phyloP scores from a whole-genome alignment of 2,329 filamentous ascomycete species.

The Aotearoamyces nothofagi region DNA sequence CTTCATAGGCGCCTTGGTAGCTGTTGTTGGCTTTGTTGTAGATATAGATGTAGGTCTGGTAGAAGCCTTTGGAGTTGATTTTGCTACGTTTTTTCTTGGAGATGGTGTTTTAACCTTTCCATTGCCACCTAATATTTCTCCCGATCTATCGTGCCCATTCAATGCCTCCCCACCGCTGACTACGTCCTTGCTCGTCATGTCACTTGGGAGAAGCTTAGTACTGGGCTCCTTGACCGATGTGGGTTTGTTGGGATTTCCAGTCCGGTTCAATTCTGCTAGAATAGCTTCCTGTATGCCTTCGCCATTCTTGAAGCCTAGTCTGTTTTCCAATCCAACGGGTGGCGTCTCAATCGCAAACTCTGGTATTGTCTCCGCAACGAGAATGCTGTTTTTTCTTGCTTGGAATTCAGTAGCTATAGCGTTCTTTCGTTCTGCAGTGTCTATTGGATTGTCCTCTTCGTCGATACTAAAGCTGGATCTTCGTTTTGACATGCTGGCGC shows the following conservation, averaged over 20 bases:
- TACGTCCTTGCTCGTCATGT: conserved; percentile 1
- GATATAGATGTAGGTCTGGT: conserved; percentile 12
- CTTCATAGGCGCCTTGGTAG: conserved; percentile 14
- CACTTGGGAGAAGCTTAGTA: conserved; percentile 2
- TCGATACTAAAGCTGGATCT: conserved; percentile 16
- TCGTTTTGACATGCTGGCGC: conserved; percentile 14
- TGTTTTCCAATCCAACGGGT: conserved; percentile 6
- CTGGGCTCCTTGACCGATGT: conserved; percentile 8
- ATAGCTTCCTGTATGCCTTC: conserved; percentile 7
- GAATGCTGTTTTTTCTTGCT: conserved; percentile 12
- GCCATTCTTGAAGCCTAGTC: conserved; percentile 6
- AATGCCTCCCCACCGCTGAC: conserved; percentile 4
- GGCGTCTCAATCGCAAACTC: conserved; percentile 15
- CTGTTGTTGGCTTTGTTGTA: conserved; percentile 9
- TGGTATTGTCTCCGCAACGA: conserved; percentile 14
- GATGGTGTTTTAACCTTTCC: background rate
- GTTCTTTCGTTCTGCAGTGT: conserved; percentile 12
- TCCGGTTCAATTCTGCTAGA: conserved; percentile 5
- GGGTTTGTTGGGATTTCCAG: conserved; percentile 3
- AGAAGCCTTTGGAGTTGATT: conserved; percentile 7
- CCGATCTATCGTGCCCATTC: conserved; percentile 6
- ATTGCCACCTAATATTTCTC: conserved; percentile 1
- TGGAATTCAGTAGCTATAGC: conserved; percentile 12
- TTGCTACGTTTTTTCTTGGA: conserved; percentile 2
- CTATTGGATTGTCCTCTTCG: conserved; percentile 11